Evolutionary conservation across 78 protist genomes (phyloP), one percentile per base, ranked within the genome.

Genomic region (Tieghemostelium lacteum): DNA sequence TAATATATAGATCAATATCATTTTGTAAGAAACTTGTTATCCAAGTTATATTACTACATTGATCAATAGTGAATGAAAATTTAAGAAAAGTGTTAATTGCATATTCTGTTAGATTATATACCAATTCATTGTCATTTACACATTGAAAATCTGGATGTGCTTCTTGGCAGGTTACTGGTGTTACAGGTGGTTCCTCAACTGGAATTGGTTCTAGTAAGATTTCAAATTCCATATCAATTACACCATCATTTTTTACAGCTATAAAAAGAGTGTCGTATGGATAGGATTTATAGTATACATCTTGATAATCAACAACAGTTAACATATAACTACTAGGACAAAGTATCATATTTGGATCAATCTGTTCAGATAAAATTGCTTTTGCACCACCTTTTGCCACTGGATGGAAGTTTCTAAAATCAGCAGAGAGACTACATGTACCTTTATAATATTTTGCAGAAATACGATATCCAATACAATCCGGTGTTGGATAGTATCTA

Each of bases 221-320:
- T 54, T 83, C 75, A 42, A n/a, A 66, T 6, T 58, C 31, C n/a
- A 69, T 26, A 69, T 83, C 78, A 1, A 63, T 3, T n/a, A n/a
- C 26, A 31, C 22, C 49, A 1, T 16, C 0, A 52, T 69, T 55
- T 52, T 20, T 33, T 33, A 36, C 33, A 17, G 33, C 50, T 42
- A 83, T 42, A 26, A 39, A 52, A 29, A 83, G 19, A 4, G 91
- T 83, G 3, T 78, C 91, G 58, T 45, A 83, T 2, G 91, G 91
- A 57, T 55, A 83, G 2, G 2, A 24, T 29, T 3, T 34, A 7
- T 10, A 20, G 37, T 66, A 49, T 2, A 17, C 2, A n/a, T n/a
- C n/a, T n/a, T n/a, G n/a, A n/a, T n/a, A n/a, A 22, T 12, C 33
- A 4, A 16, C 58, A 37, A 28, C 28, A 12, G 24, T 31, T 8